Conservation (phyloP, 495 filamentous ascomycete species). For the Pseudotulostoma volvatum region DNA sequence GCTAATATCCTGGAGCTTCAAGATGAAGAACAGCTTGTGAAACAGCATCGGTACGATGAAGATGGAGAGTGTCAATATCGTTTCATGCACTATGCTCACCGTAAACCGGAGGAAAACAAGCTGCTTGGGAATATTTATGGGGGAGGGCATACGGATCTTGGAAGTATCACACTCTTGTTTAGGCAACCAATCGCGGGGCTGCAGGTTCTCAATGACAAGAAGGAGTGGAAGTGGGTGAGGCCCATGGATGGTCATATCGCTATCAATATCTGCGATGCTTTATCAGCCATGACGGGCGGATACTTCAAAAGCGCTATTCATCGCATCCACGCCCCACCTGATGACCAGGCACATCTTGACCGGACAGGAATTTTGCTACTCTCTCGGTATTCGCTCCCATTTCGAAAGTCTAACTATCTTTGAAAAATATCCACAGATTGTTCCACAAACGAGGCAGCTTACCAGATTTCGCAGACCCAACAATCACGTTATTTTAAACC, state of each 20-base stretch:
- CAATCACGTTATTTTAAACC: conserved; percentile 9
- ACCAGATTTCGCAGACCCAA: conserved; percentile 32
- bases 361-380: conserved; percentile 34
- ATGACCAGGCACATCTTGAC: conserved; percentile 34
- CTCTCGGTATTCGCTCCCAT: conserved; percentile 10
- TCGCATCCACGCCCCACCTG: conserved; percentile 33
- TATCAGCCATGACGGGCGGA: conserved; percentile 31
- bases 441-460: conserved; percentile 27
- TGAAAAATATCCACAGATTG: conserved; percentile 3
- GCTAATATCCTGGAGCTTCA: conserved; percentile 35
- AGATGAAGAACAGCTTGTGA: conserved; percentile 31
- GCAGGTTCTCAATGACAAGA: conserved; percentile 23
- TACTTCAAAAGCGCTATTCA: conserved; percentile 37
- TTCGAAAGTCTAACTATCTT: background rate
- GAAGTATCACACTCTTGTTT: conserved; percentile 27
- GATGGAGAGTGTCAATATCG: conserved; percentile 34
- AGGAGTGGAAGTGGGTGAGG: conserved; percentile 25
- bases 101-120: conserved; percentile 25
- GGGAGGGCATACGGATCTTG: conserved; percentile 24
- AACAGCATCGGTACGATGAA: conserved; percentile 30
- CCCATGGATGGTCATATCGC: conserved; percentile 35
- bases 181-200: conserved; percentile 34
- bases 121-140: conserved; percentile 18
- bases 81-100: conserved; percentile 36
- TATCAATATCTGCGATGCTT: conserved; percentile 34